Base-by-base conservation (phyloP, 1,284 basidiomycete species). In the Microbotryomycetes sp. region DNA sequence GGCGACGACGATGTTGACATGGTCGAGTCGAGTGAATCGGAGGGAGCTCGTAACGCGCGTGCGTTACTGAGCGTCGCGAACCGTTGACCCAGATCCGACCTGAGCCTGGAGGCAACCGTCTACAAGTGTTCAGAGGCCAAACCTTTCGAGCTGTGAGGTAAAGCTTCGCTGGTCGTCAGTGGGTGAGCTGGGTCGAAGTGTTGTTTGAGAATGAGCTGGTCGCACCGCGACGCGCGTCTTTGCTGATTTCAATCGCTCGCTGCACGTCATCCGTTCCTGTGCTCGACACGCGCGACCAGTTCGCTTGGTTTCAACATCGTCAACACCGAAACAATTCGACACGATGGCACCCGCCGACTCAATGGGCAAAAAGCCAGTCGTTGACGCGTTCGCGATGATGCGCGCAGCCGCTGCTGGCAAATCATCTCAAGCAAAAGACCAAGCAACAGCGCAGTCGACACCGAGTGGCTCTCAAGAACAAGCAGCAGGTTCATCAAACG, bases 321-420 rank as follows among this genome's bases (percentile, higher is more conserved):
- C n/a, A n/a, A n/a, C n/a, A n/a, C n/a, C n/a, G n/a, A n/a, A n/a
- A n/a, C n/a, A n/a, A n/a, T n/a, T n/a, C n/a, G n/a, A n/a, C 45
- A 32, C 22, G 15, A 59, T 56, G 60, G 25, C 50, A 25, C n/a
- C 50, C 22, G 26, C 25, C 3, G 26, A 14, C 2, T 19, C 25
- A 1, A 32, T 53, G 9, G 42, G 42, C 19, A 50, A 54, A n/a
- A 58, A 53, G 58, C 36, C 36, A 19, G 36, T 19, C 36, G 36
- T 42, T 19, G 58, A 68, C 49, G 67, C 65, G 3, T 69, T 69
- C 62, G 64, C 61, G 7, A 55, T 66, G 58, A 66, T 69, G 65
- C 26, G 51, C 12, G 55, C 55, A 22, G 19, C 53, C 19, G 52
- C 57, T 23, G 22, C 25, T 23, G 56, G 42, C 32, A 58, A 65